Percentiles rank a stretch among this genome's conserved stretches.
Conservation (phyloP, 805 yeast genomes). For the Candida parachauliodes region DNA sequence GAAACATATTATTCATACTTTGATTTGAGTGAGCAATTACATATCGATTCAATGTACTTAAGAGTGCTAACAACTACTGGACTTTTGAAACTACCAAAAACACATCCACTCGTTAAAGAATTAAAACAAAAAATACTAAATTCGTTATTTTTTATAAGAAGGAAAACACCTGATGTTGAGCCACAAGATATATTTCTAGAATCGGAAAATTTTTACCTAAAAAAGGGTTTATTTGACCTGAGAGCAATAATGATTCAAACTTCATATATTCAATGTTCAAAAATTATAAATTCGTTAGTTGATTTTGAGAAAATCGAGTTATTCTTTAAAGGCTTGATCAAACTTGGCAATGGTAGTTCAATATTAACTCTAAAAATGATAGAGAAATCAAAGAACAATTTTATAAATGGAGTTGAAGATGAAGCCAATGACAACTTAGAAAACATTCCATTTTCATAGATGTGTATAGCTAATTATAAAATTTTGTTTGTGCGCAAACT, state of each 20-base stretch:
- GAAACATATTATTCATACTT: slow-evolving; percentile 40
- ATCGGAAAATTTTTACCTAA: slow-evolving; percentile 23
- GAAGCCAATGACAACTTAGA: background rate
- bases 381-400: slow-evolving; percentile 9
- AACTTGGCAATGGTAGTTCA: slow-evolving; percentile 34
- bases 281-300: slow-evolving; percentile 19
- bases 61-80: slow-evolving; percentile 30
- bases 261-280: slow-evolving; percentile 19
- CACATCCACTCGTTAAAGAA: slow-evolving; percentile 25
- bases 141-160: slow-evolving; percentile 22
- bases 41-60: slow-evolving; percentile 33
- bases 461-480: background rate
- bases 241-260: slow-evolving; percentile 34
- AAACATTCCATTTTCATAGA: slow-evolving; percentile 17
- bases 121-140: slow-evolving; percentile 17
- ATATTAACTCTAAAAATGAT: slow-evolving; percentile 17
- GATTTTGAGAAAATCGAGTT: slow-evolving; percentile 28
- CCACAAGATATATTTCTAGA: slow-evolving; percentile 19
- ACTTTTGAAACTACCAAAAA: slow-evolving; percentile 33
- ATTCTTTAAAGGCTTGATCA: slow-evolving; percentile 26
- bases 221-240: slow-evolving; percentile 21
- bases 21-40: slow-evolving; percentile 50
- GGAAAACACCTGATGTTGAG: slow-evolving; percentile 13
- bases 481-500: too few relatives aligned
- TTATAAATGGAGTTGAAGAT: slow-evolving; percentile 11